Evolutionary conservation across 1,284 basidiomycete genomes (phyloP), one percentile per base, ranked within the genome.

Genomic region (Tilletia caries): DNA sequence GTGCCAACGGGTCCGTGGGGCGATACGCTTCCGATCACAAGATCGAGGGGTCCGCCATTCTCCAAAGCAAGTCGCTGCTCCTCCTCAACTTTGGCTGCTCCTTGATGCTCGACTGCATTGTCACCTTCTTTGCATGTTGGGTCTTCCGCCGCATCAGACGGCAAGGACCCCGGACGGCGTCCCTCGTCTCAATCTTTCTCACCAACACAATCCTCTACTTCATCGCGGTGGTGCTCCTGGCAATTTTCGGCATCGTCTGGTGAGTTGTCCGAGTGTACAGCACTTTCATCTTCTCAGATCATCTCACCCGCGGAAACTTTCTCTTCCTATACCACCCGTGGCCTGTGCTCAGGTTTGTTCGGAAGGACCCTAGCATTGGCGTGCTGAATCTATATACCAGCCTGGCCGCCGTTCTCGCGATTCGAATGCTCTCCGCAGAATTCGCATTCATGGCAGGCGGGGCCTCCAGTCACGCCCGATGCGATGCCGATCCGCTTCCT

Each of bases 341-440:
- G n/a, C n/a, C n/a, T n/a, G n/a, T n/a, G n/a, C 25, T 50, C 52
- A 54, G 52, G 52, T 54, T 54, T 23, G 52, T 54, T 13, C n/a
- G 25, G 13, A 54, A 54, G 25, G 52, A 54, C 15, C 52, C 52
- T 8, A 27, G 25, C 15, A 54, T 54, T 23, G 29, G 25, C 29
- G 25, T 54, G n/a, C 25, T 54, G 23, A 54, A 54, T 29, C 52
- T 54, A 29, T 54, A 54, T 15, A 29, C 29, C 25, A 15, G 23
- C 29, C n/a, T 54, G 25, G 23, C 52, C 25, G 52, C 52, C 25
- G 52, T 54, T 15, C 23, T 54, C 13, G 52, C 52, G 52, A 54
- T 29, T 13, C 20, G 52, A 5, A 54, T 54, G 52, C 52, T 54
- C 25, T 54, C 23, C 52, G 23, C 52, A 15, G 52, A 54, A 29